A percentile compares a stretch with the other conserved stretches of the same genome.
Conservation (phyloP, 2,329 filamentous ascomycete genomes). For the Nemania diffusa region DNA sequence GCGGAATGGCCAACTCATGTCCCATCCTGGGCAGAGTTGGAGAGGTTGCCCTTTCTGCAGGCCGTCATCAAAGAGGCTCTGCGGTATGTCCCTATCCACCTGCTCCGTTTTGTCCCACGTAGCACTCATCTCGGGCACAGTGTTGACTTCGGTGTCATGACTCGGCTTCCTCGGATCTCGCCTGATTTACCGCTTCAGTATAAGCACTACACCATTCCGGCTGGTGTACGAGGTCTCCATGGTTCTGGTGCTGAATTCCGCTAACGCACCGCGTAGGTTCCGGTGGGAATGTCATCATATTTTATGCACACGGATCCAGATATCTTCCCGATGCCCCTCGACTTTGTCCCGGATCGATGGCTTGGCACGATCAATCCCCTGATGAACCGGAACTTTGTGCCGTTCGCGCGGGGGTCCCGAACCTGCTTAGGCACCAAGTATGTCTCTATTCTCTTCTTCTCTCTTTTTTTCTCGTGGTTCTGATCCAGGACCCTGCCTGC, state of each 20-base stretch:
- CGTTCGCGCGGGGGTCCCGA: conserved; percentile 36
- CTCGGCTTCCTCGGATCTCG: conserved; percentile 38
- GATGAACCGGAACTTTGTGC: conserved; percentile 36
- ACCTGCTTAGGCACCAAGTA: conserved; percentile 37
- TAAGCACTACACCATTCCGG: conserved; percentile 37
- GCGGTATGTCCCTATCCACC: conserved; percentile 28
- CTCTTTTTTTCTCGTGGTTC: neutral
- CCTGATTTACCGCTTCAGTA: conserved; percentile 39
- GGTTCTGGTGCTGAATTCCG: neutral
- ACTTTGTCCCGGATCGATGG: conserved; percentile 41
- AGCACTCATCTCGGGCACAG: conserved; percentile 10
- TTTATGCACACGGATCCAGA: conserved; percentile 42
- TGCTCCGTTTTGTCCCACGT: neutral
- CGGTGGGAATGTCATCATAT: conserved; percentile 43
- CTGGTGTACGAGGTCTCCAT: conserved; percentile 28
- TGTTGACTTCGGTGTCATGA: conserved; percentile 37
- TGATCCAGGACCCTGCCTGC: neutral
- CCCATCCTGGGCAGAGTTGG: conserved; percentile 44
- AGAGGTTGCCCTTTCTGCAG: conserved; percentile 52
- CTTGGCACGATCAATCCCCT: conserved; percentile 28
- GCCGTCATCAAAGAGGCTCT: conserved; percentile 40
- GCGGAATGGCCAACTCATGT: conserved; percentile 37
- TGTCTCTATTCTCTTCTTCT: neutral
- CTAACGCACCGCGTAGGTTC: conserved; percentile 27
- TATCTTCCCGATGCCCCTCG: conserved; percentile 40